A percentile compares a stretch with the other conserved stretches of the same genome.
phyloP scores from a whole-genome alignment of 106 monocot genomes.

The Allium fistulosum region DNA sequence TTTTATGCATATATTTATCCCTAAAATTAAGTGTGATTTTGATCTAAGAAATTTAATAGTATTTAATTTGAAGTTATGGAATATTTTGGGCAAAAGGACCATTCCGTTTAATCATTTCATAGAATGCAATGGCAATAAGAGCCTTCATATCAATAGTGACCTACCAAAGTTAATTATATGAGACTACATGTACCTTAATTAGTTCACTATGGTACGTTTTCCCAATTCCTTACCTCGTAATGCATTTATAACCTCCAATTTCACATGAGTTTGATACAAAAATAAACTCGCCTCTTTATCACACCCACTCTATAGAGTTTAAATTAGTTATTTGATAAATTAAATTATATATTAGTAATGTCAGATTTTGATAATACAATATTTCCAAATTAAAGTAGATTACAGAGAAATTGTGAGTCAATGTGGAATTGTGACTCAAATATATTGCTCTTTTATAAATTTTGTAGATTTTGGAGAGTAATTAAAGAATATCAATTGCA shows the following conservation, averaged over 20 bases:
- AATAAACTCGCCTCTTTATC: constrained; percentile 90
- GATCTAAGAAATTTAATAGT: no score
- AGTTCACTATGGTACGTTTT: constrained; percentile 82
- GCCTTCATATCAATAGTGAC: constrained; percentile 81
- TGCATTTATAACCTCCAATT: constrained; percentile 35
- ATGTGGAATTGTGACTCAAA: no score
- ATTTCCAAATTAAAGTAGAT: no score
- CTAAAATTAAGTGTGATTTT: no score
- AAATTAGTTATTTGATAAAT: no score
- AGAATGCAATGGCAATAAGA: constrained; percentile 69
- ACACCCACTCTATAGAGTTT: constrained; percentile 59
- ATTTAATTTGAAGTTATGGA: not conserved
- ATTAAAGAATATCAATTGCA: no score
- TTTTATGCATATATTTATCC: no score
- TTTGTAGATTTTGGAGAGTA: no score
- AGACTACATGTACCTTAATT: constrained; percentile 79
- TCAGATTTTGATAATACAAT: no score
- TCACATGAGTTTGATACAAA: constrained; percentile 53
- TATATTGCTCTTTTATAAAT: no score
- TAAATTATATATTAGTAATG: no score
- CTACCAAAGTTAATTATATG: constrained; percentile 76
- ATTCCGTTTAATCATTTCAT: constrained; percentile 86
- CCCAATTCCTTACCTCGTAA: constrained; percentile 84
- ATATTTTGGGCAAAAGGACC: constrained; percentile 37
- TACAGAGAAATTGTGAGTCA: no score